These are phyloP conservation scores for Quercus dentata DNA, from an alignment of 306 rosid species.

Conservation along the genomic window DNA sequence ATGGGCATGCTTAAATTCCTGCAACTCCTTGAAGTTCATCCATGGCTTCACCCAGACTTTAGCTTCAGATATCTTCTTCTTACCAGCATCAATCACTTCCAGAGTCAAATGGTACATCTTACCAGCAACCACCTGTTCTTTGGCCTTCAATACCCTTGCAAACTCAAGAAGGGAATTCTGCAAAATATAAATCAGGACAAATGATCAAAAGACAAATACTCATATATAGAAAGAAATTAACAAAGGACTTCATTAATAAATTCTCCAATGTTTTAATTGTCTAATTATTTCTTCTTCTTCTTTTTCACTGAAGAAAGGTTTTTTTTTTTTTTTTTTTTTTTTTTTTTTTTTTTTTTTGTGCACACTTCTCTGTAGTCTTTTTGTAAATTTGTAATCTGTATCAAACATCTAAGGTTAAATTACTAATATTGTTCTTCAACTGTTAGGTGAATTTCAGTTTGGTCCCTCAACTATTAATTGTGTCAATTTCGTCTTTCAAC, in stretches of 20 bases:
- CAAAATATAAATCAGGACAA: neutral
- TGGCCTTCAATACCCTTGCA: constrained; percentile 42
- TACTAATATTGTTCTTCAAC: too few relatives aligned
- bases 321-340: too few relatives aligned
- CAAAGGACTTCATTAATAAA: neutral
- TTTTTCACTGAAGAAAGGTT: too few relatives aligned
- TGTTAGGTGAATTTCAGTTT: too few relatives aligned
- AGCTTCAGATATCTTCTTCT: constrained; percentile 45
- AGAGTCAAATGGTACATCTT: constrained; percentile 41
- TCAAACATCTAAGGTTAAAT: too few relatives aligned
- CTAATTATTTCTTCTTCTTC: too few relatives aligned
- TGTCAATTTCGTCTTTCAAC: too few relatives aligned
- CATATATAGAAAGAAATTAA: too few relatives aligned
- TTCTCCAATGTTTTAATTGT: neutral
- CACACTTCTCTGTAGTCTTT: too few relatives aligned
- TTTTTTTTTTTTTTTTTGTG: too few relatives aligned
- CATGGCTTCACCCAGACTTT: constrained; percentile 65
- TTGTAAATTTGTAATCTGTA: too few relatives aligned
- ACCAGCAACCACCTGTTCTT: constrained; percentile 54
- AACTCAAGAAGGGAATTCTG: constrained; percentile 52
- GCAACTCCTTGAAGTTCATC: constrained; percentile 51
- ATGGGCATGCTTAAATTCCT: constrained; percentile 40
- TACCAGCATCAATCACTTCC: constrained; percentile 51
- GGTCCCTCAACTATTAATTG: too few relatives aligned
- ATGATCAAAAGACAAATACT: neutral